These are phyloP conservation scores for Asterochloris sp. DNA, from an alignment of 139 green algal genomes.

Conservation along the genomic window DNA sequence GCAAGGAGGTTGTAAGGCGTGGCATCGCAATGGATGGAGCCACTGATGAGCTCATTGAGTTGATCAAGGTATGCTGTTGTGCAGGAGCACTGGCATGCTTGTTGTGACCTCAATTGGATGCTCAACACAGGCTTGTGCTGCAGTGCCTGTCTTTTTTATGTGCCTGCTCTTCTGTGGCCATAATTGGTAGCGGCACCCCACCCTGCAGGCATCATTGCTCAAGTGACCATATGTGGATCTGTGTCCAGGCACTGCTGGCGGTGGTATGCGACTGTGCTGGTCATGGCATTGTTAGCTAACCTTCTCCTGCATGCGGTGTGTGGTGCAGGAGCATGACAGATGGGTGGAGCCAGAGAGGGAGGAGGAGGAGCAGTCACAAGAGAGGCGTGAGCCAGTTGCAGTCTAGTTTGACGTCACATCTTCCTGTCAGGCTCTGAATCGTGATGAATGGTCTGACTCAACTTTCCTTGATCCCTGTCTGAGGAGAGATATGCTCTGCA, in stretches of 20 bases:
- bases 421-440: not conserved
- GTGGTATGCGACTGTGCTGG: not conserved
- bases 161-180: conserved; percentile 9
- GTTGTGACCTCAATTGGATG: not conserved
- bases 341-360: conserved; percentile 80
- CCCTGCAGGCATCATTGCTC: not conserved
- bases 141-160: not conserved
- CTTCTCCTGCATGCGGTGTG: not conserved
- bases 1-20: conserved; percentile 95
- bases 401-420: not conserved
- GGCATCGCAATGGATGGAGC: conserved; percentile 84
- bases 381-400: conserved; percentile 19
- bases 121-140: not conserved
- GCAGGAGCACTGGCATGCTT: not conserved
- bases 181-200: not conserved
- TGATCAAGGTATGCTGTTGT: conserved; percentile 83
- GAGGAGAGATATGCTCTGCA: too few relatives aligned
- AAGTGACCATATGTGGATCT: not conserved
- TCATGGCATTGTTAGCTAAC: not conserved
- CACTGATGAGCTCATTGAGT: conserved; percentile 87
- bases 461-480: too few relatives aligned
- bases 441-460: too few relatives aligned
- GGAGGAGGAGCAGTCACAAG: conserved; percentile 55
- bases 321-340: conserved; percentile 69
- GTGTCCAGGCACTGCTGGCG: not conserved